Conservation (phyloP, 1,139 yeast genomes). For the Hansenula anomala region DNA sequence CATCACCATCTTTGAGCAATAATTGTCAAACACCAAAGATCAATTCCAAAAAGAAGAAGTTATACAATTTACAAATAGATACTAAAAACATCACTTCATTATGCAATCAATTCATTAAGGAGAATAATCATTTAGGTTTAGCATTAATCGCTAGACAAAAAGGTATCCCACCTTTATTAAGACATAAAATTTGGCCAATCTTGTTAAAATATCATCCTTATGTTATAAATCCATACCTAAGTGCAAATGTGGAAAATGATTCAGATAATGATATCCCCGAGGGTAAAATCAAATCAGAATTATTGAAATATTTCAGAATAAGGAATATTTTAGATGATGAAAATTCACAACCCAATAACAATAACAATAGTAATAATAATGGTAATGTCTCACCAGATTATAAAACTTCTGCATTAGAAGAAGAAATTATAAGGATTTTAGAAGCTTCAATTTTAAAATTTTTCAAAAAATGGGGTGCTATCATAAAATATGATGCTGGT, state of each 20-base stretch:
- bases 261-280: slow-evolving; percentile 23
- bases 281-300: slow-evolving; percentile 42
- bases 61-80: neutral
- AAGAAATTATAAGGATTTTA: slow-evolving; percentile 49
- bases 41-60: neutral
- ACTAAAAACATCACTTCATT: slow-evolving; percentile 1
- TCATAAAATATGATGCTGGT: slow-evolving; percentile 75
- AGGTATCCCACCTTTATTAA: slow-evolving; percentile 80
- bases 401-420: slow-evolving; percentile 36
- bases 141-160: slow-evolving; percentile 78
- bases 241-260: slow-evolving; percentile 38
- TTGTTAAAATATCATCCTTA: slow-evolving; percentile 79
- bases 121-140: slow-evolving; percentile 37
- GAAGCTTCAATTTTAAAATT: slow-evolving; percentile 62
- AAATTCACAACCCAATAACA: slow-evolving; percentile 3
- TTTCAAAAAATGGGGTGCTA: slow-evolving; percentile 71
- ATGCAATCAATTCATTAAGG: slow-evolving; percentile 19
- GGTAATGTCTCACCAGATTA: slow-evolving; percentile 16
- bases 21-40: neutral
- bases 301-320: slow-evolving; percentile 48
- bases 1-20: neutral
- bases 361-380: neutral
- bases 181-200: slow-evolving; percentile 83
- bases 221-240: slow-evolving; percentile 68
- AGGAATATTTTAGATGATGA: slow-evolving; percentile 13